Percentiles rank a stretch among this genome's conserved stretches.
Conservation (phyloP, 148 eudicot species). For the Rheum nobile region DNA sequence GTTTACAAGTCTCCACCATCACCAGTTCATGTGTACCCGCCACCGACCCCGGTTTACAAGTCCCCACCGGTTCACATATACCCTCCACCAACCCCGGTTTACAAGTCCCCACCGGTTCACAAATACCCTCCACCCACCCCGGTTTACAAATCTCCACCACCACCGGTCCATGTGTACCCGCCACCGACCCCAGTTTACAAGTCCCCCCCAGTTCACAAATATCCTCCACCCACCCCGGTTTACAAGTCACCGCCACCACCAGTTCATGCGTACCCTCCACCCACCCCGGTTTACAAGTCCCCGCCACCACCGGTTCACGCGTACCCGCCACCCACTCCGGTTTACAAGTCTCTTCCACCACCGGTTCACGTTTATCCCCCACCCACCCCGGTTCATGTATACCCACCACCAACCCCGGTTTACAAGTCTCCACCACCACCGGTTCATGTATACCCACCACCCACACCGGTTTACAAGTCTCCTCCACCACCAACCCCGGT, state of each 20-base stretch:
- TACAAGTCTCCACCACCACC: constrained; percentile 14
- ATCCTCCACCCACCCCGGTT: not conserved
- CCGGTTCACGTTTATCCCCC: not conserved
- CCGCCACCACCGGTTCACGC: not conserved
- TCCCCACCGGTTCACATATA: not conserved
- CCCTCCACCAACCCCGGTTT: not conserved
- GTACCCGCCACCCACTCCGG: not conserved
- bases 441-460: constrained; percentile 12
- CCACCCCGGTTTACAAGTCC: not conserved
- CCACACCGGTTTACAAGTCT: not conserved
- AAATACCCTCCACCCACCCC: not conserved
- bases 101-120: not conserved
- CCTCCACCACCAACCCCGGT: not conserved
- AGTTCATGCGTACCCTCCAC: not conserved
- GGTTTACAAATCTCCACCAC: not conserved
- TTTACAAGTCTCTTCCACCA: not conserved
- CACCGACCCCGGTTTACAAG: not conserved
- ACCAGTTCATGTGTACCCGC: too few relatives aligned
- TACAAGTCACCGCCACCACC: not conserved
- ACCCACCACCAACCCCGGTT: constrained; percentile 13
- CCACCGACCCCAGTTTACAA: not conserved
- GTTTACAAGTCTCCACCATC: too few relatives aligned
- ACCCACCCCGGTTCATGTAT: constrained; percentile 8
- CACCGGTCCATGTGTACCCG: not conserved
- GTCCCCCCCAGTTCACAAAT: not conserved